phyloP scores from a whole-genome alignment of 148 eudicot genomes.

The Hydrangea macrophylla region DNA sequence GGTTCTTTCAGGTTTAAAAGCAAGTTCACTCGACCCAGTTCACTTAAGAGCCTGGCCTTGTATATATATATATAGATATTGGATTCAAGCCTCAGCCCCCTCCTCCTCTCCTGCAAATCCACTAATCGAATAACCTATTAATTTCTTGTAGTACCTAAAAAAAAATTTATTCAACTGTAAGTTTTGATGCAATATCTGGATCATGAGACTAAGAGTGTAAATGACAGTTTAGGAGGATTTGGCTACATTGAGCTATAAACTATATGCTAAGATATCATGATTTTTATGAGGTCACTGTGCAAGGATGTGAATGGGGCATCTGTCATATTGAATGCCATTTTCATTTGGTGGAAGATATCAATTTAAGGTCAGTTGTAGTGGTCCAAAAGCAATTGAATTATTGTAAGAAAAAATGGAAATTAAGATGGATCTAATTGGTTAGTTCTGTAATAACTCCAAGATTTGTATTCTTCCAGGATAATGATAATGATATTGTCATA shows the following conservation, averaged over 20 bases:
- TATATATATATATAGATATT: no score
- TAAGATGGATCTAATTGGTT: not conserved
- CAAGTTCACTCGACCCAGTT: no score
- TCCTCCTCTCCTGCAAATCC: no score
- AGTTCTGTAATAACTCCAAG: not conserved
- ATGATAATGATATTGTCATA: slow-evolving; percentile 11
- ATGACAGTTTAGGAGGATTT: not conserved
- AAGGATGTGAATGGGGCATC: not conserved
- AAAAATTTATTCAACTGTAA: no score
- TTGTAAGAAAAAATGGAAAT: not conserved
- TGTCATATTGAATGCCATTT: slow-evolving; percentile 2
- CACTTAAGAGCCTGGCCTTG: no score
- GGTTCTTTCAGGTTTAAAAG: no score
- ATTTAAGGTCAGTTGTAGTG: not conserved
- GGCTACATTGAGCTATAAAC: not conserved
- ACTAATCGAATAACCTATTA: no score
- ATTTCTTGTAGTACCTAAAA: no score
- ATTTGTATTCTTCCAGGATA: not conserved
- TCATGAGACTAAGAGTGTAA: not conserved
- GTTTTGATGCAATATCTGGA: no score
- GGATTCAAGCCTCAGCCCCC: no score
- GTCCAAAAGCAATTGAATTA: slow-evolving; percentile 11
- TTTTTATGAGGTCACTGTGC: not conserved
- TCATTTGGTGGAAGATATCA: not conserved
- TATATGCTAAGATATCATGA: no score